Evolutionary conservation across 2,329 filamentous ascomycete genomes (phyloP), one percentile per base, ranked within the genome.

Genomic region (Trichoderma guizhouense): DNA sequence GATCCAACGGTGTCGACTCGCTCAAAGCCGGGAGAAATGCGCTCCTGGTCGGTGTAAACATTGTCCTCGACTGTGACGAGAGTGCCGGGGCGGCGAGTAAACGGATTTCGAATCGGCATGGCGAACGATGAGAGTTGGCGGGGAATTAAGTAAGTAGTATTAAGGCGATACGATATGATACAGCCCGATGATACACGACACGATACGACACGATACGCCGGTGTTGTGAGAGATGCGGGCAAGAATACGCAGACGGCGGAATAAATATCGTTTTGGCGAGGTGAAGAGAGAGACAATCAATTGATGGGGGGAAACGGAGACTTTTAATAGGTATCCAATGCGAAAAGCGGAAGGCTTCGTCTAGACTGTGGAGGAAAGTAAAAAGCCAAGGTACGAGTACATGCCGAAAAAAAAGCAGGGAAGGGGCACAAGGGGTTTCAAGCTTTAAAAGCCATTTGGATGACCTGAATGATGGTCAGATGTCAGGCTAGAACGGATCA

Each of bases 31-130:
- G 78, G 78, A 47, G 78, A 71, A 12, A 70, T 53, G 58, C 58
- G 66, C 12, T 72, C 66, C 61, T 85, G 83, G 28, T 86, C 80
- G 71, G 82, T 81, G 65, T 82, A 84, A 72, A 82, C 77, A 76
- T 87, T 89, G 77, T 91, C 90, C 76, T 90, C 87, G 74, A 81
- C 81, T 74, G 79, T 79, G 61, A 83, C 77, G 74, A 79, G 78
- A 65, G 82, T 78, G 74, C 85, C 88, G 69, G 87, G 82, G 68
- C 89, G 90, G 77, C 88, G 88, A 71, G 87, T 84, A 79, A 94
- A 92, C 34, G 91, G 90, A 80, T 93, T 94, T 76, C 92, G 90
- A 79, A 93, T 92, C 74, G 89, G 87, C 91, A 93, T 93, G 43
- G 26, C 26, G 55, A 55, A 21, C 12, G 43, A 26, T 8, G 68